phyloP scores from a whole-genome alignment of 2,329 filamentous ascomycete genomes.

The Penicillium brevicompactum region DNA sequence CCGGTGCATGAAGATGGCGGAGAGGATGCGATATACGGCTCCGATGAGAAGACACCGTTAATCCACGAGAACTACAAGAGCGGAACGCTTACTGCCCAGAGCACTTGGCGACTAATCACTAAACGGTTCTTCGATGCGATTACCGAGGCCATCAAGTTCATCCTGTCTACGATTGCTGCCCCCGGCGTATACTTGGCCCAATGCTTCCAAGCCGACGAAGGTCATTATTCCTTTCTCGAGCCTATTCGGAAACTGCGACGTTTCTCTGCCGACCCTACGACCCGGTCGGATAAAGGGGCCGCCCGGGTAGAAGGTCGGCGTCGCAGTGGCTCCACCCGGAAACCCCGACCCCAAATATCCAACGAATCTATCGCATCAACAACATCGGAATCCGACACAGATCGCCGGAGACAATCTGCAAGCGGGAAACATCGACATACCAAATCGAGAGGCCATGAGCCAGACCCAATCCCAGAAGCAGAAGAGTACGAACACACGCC shows the following conservation, averaged over 20 bases:
- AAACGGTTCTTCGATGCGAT: conserved; percentile 71
- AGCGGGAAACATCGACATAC: conserved; percentile 26
- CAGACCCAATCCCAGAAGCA: conserved; percentile 47
- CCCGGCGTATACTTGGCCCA: conserved; percentile 82
- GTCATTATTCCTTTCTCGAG: conserved; percentile 74
- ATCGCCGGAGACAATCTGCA: conserved; percentile 33
- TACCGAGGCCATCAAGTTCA: conserved; percentile 73
- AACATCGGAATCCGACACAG: conserved; percentile 59
- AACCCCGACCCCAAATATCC: conserved; percentile 35
- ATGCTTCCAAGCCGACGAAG: conserved; percentile 79
- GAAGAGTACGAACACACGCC: conserved; percentile 60
- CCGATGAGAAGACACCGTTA: conserved; percentile 71
- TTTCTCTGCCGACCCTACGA: conserved; percentile 24
- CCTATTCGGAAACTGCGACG: conserved; percentile 67
- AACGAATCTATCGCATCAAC: conserved; percentile 52
- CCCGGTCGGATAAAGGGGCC: conserved; percentile 23
- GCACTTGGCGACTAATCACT: conserved; percentile 57
- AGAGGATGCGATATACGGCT: conserved; percentile 37
- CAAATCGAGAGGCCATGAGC: conserved; percentile 29
- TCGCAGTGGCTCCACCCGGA: conserved; percentile 33
- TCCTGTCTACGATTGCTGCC: conserved; percentile 75
- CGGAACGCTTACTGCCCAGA: conserved; percentile 36
- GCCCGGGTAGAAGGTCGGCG: conserved; percentile 30
- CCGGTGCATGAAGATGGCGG: conserved; percentile 35
- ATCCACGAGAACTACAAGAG: conserved; percentile 50